phyloP scores from a whole-genome alignment of 129 eudicot genomes.

The Ambrosia artemisiifolia region DNA sequence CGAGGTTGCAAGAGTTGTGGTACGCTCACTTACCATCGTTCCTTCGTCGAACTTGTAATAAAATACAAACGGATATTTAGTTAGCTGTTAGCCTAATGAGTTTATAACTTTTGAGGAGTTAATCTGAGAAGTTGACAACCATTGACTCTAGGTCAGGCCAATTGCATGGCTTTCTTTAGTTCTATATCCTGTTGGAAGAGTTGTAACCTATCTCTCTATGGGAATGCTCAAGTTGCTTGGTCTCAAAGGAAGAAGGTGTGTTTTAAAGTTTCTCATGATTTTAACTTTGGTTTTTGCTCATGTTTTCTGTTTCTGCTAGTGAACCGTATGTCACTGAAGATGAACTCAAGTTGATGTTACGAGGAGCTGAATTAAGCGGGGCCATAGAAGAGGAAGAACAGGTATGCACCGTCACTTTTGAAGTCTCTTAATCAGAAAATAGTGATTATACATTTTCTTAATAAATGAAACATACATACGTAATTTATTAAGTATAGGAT shows the following conservation, averaged over 20 bases:
- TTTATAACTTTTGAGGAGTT: constrained; percentile 14
- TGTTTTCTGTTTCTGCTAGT: constrained; percentile 34
- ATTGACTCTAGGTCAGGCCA: constrained; percentile 89
- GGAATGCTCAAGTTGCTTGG: constrained; percentile 95
- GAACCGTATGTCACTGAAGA: constrained; percentile 98
- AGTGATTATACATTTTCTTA: background rate
- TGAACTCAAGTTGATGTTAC: constrained; percentile 88
- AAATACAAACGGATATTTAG: background rate
- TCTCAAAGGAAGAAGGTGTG: constrained; percentile 87
- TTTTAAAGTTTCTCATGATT: background rate
- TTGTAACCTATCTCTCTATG: constrained; percentile 92
- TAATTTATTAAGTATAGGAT: background rate
- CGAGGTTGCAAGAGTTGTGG: constrained; percentile 99
- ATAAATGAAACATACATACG: background rate
- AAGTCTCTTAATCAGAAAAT: constrained; percentile 2
- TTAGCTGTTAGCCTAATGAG: too few species aligned
- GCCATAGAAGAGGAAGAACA: constrained; percentile 99
- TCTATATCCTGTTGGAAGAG: constrained; percentile 93
- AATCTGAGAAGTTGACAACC: constrained; percentile 24
- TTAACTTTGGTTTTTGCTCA: background rate
- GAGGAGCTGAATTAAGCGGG: constrained; percentile 98
- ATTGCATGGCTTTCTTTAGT: constrained; percentile 97
- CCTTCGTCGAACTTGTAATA: constrained; percentile 9
- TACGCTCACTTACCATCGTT: constrained; percentile 36
- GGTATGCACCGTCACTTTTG: constrained; percentile 39